Base-by-base conservation (phyloP, 768 basidiomycete genomes). In the Polyporus arcularius region DNA sequence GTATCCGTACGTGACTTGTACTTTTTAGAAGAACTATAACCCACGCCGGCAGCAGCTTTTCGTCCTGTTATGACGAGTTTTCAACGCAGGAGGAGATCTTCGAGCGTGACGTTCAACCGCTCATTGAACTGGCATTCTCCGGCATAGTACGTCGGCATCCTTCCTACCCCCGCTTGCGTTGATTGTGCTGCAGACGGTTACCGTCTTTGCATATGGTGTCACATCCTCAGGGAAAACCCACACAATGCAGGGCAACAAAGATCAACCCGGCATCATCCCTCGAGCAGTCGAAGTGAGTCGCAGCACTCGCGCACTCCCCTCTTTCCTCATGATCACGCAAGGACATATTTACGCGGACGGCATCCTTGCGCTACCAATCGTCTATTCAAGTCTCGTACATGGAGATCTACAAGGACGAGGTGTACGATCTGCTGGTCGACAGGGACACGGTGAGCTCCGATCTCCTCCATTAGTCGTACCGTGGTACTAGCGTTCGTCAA, bases 341-440 rank as follows among this genome's bases (percentile, higher is more conserved):
- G 67, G 62, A 62, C 12, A 56, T 65, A 30, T 66, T 63, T 41
- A 52, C 26, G 16, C 42, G 57, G 39, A 54, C 38, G 14, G 14
- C 52, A 4, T 41, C 46, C 1, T n/a, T 26, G 31, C 15, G 35
- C 48, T 76, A 80, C 45, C 72, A 78, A 40, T 78, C 85, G 4
- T 77, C 79, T 1, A 74, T 87, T 26, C 68, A 79, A 5, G 77
- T 90, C 14, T 89, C 89, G 1, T 94, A 94, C 63, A 90, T 92
- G 85, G 93, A 96, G 71, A 92, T 96, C 55, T 92, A 94, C 75
- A 92, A 91, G 69, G 93, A 96, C 68, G 94, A 96, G 63, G 89
- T 90, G 3, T 95, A 91, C 67, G 94, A 95, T 70, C 81, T 96
- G 28, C 80, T 96, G 3, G 90, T 90, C 1, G 78, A 82, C 53